phyloP scores from a whole-genome alignment of 2,329 filamentous ascomycete genomes.

The Pezicula radicicola region DNA sequence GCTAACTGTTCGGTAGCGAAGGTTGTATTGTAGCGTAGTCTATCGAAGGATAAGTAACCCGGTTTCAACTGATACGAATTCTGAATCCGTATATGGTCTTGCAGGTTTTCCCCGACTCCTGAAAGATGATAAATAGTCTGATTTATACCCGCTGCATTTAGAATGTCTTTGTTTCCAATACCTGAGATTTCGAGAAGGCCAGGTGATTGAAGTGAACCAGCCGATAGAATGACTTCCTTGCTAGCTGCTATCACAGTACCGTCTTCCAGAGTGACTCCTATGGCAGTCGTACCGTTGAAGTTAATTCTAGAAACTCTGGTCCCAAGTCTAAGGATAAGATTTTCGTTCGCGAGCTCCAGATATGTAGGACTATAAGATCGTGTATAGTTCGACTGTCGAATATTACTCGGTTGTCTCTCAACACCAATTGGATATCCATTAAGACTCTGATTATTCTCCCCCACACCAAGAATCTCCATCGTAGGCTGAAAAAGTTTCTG shows the following conservation, averaged over 20 bases:
- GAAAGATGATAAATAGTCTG: slow-evolving; percentile 41
- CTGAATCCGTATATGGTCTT: slow-evolving; percentile 34
- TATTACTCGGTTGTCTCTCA: slow-evolving; percentile 45
- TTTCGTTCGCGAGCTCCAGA: slow-evolving; percentile 35
- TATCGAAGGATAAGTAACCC: slow-evolving; percentile 14
- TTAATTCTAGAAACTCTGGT: slow-evolving; percentile 81
- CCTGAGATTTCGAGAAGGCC: slow-evolving; percentile 50
- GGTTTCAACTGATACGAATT: slow-evolving; percentile 19
- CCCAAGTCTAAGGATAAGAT: slow-evolving; percentile 79
- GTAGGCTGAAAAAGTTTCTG: slow-evolving; percentile 42
- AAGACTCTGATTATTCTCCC: slow-evolving; percentile 40
- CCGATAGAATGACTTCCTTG: slow-evolving; percentile 46
- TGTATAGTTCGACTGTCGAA: slow-evolving; percentile 42
- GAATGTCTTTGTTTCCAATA: slow-evolving; percentile 40
- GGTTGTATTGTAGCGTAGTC: slow-evolving; percentile 17
- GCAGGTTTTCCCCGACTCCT: slow-evolving; percentile 49
- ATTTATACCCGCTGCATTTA: slow-evolving; percentile 40
- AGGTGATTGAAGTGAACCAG: slow-evolving; percentile 49
- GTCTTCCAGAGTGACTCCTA: slow-evolving; percentile 14
- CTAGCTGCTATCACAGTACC: slow-evolving; percentile 10
- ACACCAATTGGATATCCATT: slow-evolving; percentile 48
- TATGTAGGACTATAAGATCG: slow-evolving; percentile 48
- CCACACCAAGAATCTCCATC: slow-evolving; percentile 41
- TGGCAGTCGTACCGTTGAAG: slow-evolving; percentile 12
- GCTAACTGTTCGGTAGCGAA: slow-evolving; percentile 32